Conservation (phyloP, 2,329 filamentous ascomycete genomes). For the Ophiosphaerella herpotricha region DNA sequence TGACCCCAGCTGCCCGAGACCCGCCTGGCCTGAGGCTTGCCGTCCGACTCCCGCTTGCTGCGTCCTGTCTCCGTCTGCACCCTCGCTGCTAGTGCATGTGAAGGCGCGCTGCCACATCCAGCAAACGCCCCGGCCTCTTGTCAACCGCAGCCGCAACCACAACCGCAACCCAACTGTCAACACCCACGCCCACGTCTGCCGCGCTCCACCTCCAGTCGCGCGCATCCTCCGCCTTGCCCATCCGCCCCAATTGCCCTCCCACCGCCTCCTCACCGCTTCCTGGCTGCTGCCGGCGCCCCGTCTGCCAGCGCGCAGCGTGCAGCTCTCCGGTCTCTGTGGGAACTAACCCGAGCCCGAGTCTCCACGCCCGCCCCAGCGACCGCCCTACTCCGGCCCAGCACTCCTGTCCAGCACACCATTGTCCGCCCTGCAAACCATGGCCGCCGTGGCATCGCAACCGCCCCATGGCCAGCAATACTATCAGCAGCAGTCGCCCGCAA, state of each 20-base stretch:
- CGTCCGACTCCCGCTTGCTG: neutral
- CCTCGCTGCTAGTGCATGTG: constrained; percentile 5
- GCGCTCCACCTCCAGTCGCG: constrained; percentile 6
- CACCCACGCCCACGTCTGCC: constrained; percentile 2
- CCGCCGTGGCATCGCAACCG: constrained; percentile 44
- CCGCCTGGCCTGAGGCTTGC: constrained; percentile 1
- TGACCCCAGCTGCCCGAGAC: neutral
- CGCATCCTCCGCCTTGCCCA: neutral
- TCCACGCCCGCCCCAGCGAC: constrained; percentile 24
- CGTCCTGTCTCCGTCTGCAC: constrained; percentile 6
- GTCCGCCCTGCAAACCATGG: constrained; percentile 34
- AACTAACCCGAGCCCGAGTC: constrained; percentile 14
- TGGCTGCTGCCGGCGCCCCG: constrained; percentile 9
- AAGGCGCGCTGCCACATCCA: neutral
- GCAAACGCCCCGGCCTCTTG: constrained; percentile 2
- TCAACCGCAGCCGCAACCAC: neutral
- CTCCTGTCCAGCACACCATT: constrained; percentile 5
- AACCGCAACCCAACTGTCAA: neutral
- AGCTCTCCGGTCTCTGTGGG: constrained; percentile 8
- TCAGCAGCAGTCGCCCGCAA: constrained; percentile 32
- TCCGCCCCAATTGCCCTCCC: constrained; percentile 2
- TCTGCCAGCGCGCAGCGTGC: constrained; percentile 10
- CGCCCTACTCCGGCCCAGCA: constrained; percentile 18
- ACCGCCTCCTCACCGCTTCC: constrained; percentile 4
- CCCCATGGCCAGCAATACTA: constrained; percentile 42